Percentiles rank a stretch among this genome's conserved stretches.
Evolutionary conservation across 108 stramenopile genomes (phyloP).

Genomic region (Conticribra guillardii): DNA sequence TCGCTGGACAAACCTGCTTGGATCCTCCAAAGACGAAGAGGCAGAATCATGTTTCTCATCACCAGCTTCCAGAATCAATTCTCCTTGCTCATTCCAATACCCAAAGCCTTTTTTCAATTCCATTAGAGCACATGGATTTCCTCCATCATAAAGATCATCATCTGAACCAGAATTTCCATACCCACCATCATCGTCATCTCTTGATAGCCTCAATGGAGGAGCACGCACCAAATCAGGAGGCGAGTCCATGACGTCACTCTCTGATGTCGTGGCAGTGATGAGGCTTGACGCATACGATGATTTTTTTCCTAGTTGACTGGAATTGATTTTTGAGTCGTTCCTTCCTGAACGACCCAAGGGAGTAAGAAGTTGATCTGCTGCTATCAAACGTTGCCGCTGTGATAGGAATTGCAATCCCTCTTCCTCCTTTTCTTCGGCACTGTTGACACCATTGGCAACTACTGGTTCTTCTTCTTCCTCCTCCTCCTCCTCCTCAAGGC

Average conservation of each 20-base stretch:
- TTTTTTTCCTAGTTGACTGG: background rate
- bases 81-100: conserved; percentile 76
- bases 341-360: background rate
- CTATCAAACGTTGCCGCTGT: background rate
- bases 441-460: background rate
- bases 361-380: background rate
- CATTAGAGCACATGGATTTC: conserved; percentile 26
- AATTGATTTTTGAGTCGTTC: background rate
- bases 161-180: background rate
- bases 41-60: conserved; percentile 14
- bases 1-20: conserved; percentile 14
- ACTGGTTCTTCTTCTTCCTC: too few relatives aligned
- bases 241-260: conserved; percentile 6
- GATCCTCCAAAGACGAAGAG: conserved; percentile 6
- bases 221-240: conserved; percentile 29
- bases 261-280: conserved; percentile 6
- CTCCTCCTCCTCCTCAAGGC: conserved; percentile 25
- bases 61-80: conserved; percentile 64
- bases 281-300: conserved; percentile 6
- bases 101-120: conserved; percentile 72
- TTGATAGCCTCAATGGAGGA: conserved; percentile 17
- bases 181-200: conserved; percentile 24
- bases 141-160: background rate
- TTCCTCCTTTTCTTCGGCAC: conserved; percentile 16
- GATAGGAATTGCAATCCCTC: background rate